Percentiles rank a stretch among this genome's conserved stretches.
These are phyloP conservation scores for Amanita subjunquillea DNA, from an alignment of 768 basidiomycete genomes.

Conservation along the genomic window DNA sequence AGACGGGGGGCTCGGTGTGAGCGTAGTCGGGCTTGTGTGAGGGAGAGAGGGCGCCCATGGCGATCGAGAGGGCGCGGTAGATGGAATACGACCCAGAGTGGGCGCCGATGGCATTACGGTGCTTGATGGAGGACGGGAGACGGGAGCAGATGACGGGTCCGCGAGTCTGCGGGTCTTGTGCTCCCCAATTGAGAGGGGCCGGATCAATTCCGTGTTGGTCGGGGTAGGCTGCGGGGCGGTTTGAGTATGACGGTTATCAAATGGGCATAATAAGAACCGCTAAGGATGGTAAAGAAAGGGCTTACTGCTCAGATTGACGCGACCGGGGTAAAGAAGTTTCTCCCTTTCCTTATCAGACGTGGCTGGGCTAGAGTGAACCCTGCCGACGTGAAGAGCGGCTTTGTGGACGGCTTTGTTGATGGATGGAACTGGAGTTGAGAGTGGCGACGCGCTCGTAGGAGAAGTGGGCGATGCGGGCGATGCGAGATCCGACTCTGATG, in stretches of 20 bases:
- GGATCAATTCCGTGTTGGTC: slow-evolving; percentile 86
- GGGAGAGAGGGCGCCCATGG: slow-evolving; percentile 74
- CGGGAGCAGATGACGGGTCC: slow-evolving; percentile 89
- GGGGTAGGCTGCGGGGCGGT: slow-evolving; percentile 53
- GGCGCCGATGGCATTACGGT: slow-evolving; percentile 89
- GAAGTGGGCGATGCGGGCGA: slow-evolving; percentile 16
- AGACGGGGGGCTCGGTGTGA: slow-evolving; percentile 77
- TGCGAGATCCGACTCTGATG: slow-evolving; percentile 21
- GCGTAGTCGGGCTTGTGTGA: slow-evolving; percentile 76
- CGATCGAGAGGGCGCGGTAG: slow-evolving; percentile 88
- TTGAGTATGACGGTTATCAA: background rate
- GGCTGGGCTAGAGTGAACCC: slow-evolving; percentile 11
- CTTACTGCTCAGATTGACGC: slow-evolving; percentile 80
- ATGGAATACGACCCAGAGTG: slow-evolving; percentile 92
- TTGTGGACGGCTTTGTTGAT: slow-evolving; percentile 12
- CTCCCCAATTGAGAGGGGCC: slow-evolving; percentile 76
- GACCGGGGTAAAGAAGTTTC: slow-evolving; percentile 67
- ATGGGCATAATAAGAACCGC: background rate
- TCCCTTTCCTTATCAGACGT: slow-evolving; percentile 54
- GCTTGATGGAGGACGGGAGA: slow-evolving; percentile 73
- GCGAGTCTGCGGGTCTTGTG: slow-evolving; percentile 45
- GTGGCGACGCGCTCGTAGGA: slow-evolving; percentile 11
- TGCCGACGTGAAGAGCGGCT: slow-evolving; percentile 14
- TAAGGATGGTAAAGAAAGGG: background rate
- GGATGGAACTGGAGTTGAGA: slow-evolving; percentile 6